Conservation (phyloP, 108 stramenopile genomes). For the Phaeodactylum tricornutum region DNA sequence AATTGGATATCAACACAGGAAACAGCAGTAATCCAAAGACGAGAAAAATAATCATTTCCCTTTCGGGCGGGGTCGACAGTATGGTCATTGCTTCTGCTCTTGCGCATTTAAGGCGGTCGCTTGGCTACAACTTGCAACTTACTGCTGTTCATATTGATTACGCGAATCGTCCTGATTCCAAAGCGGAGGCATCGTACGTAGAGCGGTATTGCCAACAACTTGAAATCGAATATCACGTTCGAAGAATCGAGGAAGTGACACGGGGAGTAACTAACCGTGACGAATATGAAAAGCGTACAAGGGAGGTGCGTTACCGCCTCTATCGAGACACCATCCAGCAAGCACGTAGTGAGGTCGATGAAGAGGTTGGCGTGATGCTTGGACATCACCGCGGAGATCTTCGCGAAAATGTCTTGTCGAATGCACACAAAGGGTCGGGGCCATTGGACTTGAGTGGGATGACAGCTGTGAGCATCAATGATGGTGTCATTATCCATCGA, state of each 20-base stretch:
- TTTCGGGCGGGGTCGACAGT: conserved; percentile 96
- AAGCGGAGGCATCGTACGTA: conserved; percentile 82
- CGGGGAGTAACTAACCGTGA: conserved; percentile 88
- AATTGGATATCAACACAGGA: background rate
- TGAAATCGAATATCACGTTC: conserved; percentile 42
- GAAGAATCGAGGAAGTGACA: conserved; percentile 83
- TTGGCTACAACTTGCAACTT: conserved; percentile 29
- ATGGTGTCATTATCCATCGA: conserved; percentile 82
- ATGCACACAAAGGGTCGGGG: conserved; percentile 87
- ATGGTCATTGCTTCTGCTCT: conserved; percentile 92
- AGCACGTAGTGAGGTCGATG: background rate
- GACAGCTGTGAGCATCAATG: conserved; percentile 71
- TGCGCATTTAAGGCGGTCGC: conserved; percentile 35
- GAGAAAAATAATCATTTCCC: conserved; percentile 46
- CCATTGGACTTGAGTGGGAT: conserved; percentile 84
- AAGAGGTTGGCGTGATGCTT: conserved; percentile 82
- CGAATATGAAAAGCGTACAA: conserved; percentile 83
- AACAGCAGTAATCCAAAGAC: background rate
- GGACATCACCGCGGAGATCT: conserved; percentile 98
- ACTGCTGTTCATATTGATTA: conserved; percentile 90
- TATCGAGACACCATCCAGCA: conserved; percentile 56
- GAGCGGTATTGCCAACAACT: conserved; percentile 58
- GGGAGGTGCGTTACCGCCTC: conserved; percentile 76
- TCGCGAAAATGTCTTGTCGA: conserved; percentile 93
- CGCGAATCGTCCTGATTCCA: conserved; percentile 91